These are phyloP conservation scores for Jatropha podagrica DNA, from an alignment of 441 rosid genomes.

Conservation along the genomic window DNA sequence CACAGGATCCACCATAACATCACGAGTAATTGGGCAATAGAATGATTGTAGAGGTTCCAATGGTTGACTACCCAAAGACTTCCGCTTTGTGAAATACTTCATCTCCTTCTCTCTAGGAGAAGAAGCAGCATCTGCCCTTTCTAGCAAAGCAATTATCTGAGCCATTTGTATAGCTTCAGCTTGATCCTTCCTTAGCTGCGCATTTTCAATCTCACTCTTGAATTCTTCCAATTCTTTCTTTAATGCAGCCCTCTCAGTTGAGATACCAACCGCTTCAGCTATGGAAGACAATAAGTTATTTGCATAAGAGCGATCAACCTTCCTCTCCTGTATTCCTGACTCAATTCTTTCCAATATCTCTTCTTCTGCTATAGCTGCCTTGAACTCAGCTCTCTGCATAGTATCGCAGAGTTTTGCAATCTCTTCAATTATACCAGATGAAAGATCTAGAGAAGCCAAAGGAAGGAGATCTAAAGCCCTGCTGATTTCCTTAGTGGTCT, in stretches of 20 bases:
- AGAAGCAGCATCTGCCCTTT: constrained; percentile 65
- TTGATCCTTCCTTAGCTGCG: constrained; percentile 50
- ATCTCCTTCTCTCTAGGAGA: constrained; percentile 53
- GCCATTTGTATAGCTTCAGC: constrained; percentile 77
- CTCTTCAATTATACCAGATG: constrained; percentile 43
- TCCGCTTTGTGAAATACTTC: constrained; percentile 52
- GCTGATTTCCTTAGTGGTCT: constrained; percentile 45
- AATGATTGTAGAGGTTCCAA: constrained; percentile 65
- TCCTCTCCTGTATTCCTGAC: constrained; percentile 62
- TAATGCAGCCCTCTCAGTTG: constrained; percentile 48
- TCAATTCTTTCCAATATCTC: constrained; percentile 61
- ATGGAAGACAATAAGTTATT: constrained; percentile 49
- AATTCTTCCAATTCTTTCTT: constrained; percentile 60
- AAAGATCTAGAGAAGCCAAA: constrained; percentile 50
- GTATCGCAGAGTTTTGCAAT: constrained; percentile 35
- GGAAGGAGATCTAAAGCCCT: constrained; percentile 55
- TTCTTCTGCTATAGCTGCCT: constrained; percentile 56
- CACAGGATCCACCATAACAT: constrained; percentile 69
- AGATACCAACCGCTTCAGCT: constrained; percentile 61
- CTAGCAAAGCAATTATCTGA: constrained; percentile 65
- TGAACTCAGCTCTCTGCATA: constrained; percentile 61
- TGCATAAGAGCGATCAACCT: constrained; percentile 54
- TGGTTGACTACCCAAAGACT: constrained; percentile 59
- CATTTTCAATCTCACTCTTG: constrained; percentile 59
- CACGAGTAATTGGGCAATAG: constrained; percentile 64